Evolutionary conservation across 2,329 filamentous ascomycete genomes (phyloP).

Genomic region (Laburnicola sp.): DNA sequence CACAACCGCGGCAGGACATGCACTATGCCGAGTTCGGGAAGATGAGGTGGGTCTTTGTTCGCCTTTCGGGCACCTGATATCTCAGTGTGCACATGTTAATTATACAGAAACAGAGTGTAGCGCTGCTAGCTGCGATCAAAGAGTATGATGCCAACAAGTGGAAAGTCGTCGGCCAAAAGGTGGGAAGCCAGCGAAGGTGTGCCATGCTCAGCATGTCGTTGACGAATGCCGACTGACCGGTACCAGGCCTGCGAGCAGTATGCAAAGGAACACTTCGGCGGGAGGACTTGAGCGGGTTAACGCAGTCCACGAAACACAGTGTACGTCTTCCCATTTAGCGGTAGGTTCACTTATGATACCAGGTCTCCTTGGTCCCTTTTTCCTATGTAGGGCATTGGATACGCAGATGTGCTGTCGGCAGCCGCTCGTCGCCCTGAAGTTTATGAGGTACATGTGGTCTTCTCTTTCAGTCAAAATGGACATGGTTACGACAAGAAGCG

Average conservation of each 20-base stretch:
- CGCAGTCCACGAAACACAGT: constrained; percentile 44
- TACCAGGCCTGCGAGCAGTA: constrained; percentile 82
- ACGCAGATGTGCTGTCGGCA: constrained; percentile 32
- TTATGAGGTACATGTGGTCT: constrained; percentile 21
- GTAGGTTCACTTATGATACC: constrained; percentile 43
- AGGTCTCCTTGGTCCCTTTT: constrained; percentile 26
- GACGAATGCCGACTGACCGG: constrained; percentile 18
- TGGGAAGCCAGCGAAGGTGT: constrained; percentile 96
- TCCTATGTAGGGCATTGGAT: constrained; percentile 34
- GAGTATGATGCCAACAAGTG: constrained; percentile 99
- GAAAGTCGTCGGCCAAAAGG: constrained; percentile 95
- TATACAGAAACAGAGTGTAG: constrained; percentile 63
- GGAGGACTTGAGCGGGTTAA: constrained; percentile 47
- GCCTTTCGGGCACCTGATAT: constrained; percentile 7
- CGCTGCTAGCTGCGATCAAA: constrained; percentile 89
- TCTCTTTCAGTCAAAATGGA: constrained; percentile 25
- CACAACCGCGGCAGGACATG: constrained; percentile 73
- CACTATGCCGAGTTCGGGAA: constrained; percentile 99
- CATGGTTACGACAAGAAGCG: constrained; percentile 15
- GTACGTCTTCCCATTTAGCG: constrained; percentile 40
- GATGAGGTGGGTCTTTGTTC: constrained; percentile 70
- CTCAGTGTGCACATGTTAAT: constrained; percentile 29
- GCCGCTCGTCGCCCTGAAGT: constrained; percentile 33
- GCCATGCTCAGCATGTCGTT: constrained; percentile 2
- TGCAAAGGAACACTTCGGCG: constrained; percentile 90